phyloP scores from a whole-genome alignment of 495 filamentous ascomycete genomes.

The Penicillium lagena region DNA sequence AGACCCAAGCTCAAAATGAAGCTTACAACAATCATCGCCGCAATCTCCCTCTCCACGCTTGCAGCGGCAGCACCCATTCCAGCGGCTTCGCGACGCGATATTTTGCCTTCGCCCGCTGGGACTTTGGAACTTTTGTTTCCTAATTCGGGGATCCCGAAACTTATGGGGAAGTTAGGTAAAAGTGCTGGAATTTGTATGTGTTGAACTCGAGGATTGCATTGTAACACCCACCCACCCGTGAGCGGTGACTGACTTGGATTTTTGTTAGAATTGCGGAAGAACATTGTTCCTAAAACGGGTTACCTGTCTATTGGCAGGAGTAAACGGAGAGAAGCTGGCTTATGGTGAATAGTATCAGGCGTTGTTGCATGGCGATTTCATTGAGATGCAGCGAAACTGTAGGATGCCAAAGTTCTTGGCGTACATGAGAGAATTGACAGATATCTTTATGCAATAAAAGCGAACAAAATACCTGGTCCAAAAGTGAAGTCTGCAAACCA shows the following conservation, averaged over 20 bases:
- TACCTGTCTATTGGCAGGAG: no score
- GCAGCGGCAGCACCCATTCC: conserved; percentile 7
- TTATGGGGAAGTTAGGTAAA: conserved; percentile 5
- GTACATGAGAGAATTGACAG: conserved; percentile 2
- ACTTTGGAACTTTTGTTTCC: conserved; percentile 11
- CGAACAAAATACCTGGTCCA: not conserved
- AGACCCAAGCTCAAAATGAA: conserved; percentile 6
- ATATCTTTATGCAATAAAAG: not conserved
- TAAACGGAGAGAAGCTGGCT: no score
- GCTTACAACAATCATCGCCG: conserved; percentile 8
- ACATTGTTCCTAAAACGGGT: no score
- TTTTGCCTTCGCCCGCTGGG: conserved; percentile 11
- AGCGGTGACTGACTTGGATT: no score
- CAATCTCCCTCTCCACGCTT: conserved; percentile 5
- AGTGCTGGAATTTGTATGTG: conserved; percentile 8
- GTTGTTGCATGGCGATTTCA: no score
- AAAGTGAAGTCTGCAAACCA: no score
- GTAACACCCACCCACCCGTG: no score
- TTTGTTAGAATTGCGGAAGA: no score
- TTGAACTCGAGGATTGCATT: not conserved
- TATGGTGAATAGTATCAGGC: no score
- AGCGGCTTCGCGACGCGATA: not conserved
- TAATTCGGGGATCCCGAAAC: conserved; percentile 7
- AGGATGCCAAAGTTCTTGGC: not conserved
- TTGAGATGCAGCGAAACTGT: not conserved